Percentiles rank a stretch among this genome's conserved stretches.
Evolutionary conservation across 129 eudicot genomes (phyloP).

Genomic region (Escallonia herrerae): DNA sequence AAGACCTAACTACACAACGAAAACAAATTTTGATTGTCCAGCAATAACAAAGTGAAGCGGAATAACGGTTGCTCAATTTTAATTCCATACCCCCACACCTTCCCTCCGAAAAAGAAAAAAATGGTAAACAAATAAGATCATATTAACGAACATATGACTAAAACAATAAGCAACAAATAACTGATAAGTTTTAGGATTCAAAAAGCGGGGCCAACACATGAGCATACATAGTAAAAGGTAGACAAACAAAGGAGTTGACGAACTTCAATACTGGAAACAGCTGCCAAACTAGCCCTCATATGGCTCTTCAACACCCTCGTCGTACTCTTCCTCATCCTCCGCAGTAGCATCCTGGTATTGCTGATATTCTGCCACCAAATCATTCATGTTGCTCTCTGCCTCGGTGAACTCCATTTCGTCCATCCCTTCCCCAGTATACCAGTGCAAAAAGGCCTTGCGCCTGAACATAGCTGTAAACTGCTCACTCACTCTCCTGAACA

Average conservation of each 20-base stretch:
- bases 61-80: no score
- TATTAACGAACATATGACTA: background rate
- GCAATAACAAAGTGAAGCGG: no score
- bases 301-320: constrained; percentile 44
- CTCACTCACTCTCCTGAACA: constrained; percentile 91
- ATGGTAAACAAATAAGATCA: background rate
- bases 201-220: background rate
- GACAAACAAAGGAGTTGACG: background rate
- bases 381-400: constrained; percentile 94
- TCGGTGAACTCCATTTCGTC: constrained; percentile 96
- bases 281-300: constrained; percentile 24
- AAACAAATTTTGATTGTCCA: no score
- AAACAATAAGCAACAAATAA: constrained; percentile 1
- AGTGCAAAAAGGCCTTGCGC: constrained; percentile 95
- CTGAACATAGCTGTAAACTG: constrained; percentile 95
- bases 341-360: constrained; percentile 93
- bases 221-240: background rate
- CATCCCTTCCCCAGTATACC: constrained; percentile 99
- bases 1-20: no score
- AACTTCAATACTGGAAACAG: background rate
- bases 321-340: constrained; percentile 63
- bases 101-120: background rate
- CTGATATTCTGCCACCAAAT: constrained; percentile 88
- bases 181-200: no score
- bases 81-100: background rate